Evolutionary conservation across 2,329 filamentous ascomycete genomes (phyloP).

Genomic region (Magnaporthiopsis poae): DNA sequence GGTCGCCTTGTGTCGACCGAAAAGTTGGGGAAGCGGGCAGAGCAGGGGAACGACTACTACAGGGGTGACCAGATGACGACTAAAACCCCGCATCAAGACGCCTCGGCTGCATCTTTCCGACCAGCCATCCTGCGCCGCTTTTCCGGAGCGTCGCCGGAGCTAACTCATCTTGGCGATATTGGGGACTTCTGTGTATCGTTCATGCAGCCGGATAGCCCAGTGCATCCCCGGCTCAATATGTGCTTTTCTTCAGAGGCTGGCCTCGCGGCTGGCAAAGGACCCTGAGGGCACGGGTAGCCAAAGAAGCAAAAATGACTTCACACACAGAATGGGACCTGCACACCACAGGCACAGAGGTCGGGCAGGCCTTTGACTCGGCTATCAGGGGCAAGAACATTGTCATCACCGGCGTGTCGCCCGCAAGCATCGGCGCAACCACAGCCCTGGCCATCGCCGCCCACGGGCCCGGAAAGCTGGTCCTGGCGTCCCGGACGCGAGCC

Average conservation of each 20-base stretch:
- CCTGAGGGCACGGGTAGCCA: not conserved
- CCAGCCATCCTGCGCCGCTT: not conserved
- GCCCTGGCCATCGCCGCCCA: slow-evolving; percentile 35
- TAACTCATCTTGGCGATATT: not conserved
- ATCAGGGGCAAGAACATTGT: slow-evolving; percentile 14
- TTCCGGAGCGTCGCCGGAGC: not conserved
- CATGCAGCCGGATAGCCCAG: not conserved
- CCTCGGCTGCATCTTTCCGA: not conserved
- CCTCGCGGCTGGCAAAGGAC: not conserved
- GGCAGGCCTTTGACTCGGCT: slow-evolving; percentile 9
- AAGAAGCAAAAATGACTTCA: slow-evolving; percentile 11
- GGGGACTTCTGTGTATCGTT: not conserved
- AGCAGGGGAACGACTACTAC: not conserved
- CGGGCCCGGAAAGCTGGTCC: slow-evolving; percentile 29
- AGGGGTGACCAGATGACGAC: not conserved
- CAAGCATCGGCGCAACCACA: slow-evolving; percentile 31
- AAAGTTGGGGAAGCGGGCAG: not conserved
- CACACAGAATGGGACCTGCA: slow-evolving; percentile 11
- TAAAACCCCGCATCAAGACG: not conserved
- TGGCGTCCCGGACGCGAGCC: slow-evolving; percentile 33
- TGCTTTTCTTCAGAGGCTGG: not conserved
- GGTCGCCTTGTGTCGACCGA: not conserved
- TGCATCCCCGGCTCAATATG: not conserved
- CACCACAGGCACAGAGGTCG: slow-evolving; percentile 15
- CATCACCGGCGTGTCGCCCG: slow-evolving; percentile 31